These are phyloP conservation scores for Stagonosporopsis chrysanthemi DNA, from an alignment of 2,329 filamentous ascomycete genomes.

Conservation along the genomic window DNA sequence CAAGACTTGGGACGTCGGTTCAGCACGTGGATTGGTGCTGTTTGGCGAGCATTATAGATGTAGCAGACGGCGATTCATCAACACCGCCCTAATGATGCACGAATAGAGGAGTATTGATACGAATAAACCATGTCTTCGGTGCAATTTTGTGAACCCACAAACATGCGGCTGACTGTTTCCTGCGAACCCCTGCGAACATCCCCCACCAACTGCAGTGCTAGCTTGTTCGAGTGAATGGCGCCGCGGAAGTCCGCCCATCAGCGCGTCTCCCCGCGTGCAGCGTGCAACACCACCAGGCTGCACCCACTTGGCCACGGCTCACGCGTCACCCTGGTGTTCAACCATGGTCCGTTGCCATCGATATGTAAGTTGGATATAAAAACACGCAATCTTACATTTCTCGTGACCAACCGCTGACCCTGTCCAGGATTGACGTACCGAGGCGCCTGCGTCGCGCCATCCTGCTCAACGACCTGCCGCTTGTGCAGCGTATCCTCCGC, in stretches of 20 bases:
- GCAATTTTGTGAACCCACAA: background rate
- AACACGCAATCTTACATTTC: background rate
- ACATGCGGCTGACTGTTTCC: background rate
- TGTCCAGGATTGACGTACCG: constrained; percentile 74
- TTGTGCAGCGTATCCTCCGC: constrained; percentile 78
- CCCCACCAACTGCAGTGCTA: constrained; percentile 23
- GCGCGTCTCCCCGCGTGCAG: constrained; percentile 24
- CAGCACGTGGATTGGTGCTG: constrained; percentile 32
- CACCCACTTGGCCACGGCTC: constrained; percentile 13
- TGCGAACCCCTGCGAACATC: constrained; percentile 25
- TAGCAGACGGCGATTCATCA: background rate
- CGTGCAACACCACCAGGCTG: constrained; percentile 11
- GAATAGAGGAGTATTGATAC: constrained; percentile 25
- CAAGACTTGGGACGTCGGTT: background rate
- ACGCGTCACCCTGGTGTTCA: constrained; percentile 14
- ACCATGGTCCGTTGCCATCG: constrained; percentile 33
- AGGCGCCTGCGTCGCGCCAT: constrained; percentile 84
- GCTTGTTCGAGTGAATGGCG: constrained; percentile 34
- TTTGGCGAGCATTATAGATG: constrained; percentile 33
- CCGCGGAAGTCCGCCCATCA: constrained; percentile 28
- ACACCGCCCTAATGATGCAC: constrained; percentile 33
- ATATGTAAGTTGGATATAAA: constrained; percentile 31
- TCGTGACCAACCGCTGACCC: background rate
- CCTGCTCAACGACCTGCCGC: constrained; percentile 72
- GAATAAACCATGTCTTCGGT: background rate